Evolutionary conservation across 2,329 filamentous ascomycete species (phyloP).

Genomic region (Trichophyton rubrum): DNA sequence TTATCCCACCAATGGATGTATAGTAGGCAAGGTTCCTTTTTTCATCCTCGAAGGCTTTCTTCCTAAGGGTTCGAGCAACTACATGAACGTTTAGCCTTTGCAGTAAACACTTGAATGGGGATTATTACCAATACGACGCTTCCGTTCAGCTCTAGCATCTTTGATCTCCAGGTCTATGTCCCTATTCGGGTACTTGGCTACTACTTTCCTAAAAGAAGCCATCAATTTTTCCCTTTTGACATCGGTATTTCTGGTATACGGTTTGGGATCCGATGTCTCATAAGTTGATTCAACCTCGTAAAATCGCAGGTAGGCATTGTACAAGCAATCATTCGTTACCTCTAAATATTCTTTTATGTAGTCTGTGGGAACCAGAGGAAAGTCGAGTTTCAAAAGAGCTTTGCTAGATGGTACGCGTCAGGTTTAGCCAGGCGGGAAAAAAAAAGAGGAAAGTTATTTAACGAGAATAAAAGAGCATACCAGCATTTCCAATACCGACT

Average conservation of each 20-base stretch:
- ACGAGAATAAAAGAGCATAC: conserved; percentile 13
- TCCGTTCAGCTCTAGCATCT: conserved; percentile 21
- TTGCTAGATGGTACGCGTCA: neutral
- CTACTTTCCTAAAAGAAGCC: neutral
- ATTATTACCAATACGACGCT: conserved; percentile 10
- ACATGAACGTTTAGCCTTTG: neutral
- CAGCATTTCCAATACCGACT: conserved; percentile 15
- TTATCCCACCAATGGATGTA: conserved; percentile 12
- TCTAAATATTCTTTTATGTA: conserved; percentile 20
- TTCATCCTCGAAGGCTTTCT: neutral
- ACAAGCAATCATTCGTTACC: neutral
- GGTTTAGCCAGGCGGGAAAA: neutral
- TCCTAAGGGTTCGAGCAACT: neutral
- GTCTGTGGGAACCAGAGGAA: conserved; percentile 25
- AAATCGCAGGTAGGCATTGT: conserved; percentile 6
- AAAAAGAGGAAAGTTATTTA: neutral
- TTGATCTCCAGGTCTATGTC: conserved; percentile 22
- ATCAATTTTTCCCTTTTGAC: neutral
- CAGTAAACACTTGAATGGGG: neutral
- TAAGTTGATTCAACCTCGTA: neutral
- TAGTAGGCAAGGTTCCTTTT: conserved; percentile 5
- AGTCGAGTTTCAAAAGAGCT: conserved; percentile 17
- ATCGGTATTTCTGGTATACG: neutral
- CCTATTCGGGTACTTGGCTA: neutral
- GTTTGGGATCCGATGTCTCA: neutral